Evolutionary conservation across 225 moss, liverwort and hornwort genomes (phyloP).

Genomic region (Marchantia paleacea): DNA sequence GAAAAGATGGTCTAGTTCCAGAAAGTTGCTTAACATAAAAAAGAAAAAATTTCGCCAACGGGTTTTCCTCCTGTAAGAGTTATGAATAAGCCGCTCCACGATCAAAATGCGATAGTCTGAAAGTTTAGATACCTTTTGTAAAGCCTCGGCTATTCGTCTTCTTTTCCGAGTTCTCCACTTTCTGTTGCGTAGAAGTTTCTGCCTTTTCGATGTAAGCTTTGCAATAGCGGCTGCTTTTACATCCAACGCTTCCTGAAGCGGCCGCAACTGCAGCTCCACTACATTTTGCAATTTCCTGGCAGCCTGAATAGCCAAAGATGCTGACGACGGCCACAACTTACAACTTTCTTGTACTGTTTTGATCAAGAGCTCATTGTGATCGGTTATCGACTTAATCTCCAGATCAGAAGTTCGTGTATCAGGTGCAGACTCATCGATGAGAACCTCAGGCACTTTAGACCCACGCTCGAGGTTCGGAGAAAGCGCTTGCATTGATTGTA

Average conservation of each 20-base stretch:
- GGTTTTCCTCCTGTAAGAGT: not conserved
- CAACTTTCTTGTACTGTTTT: conserved; percentile 28
- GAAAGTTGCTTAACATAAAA: too few species aligned
- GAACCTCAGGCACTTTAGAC: not conserved
- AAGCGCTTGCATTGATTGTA: conserved; percentile 14
- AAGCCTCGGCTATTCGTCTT: conserved; percentile 64
- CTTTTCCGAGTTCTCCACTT: conserved; percentile 84
- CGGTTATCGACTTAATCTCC: not conserved
- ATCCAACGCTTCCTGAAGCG: conserved; percentile 68
- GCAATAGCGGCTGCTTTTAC: conserved; percentile 54
- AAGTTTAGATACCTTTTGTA: conserved; percentile 48
- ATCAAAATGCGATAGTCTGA: not conserved
- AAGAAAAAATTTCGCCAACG: too few species aligned
- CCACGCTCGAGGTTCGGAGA: not conserved
- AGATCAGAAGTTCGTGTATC: not conserved
- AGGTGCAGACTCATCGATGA: conserved; percentile 12
- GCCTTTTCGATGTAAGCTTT: conserved; percentile 54
- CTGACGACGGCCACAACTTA: conserved; percentile 28
- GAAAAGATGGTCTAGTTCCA: too few species aligned
- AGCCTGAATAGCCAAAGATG: conserved; percentile 47
- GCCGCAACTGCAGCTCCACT: conserved; percentile 55
- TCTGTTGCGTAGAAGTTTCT: conserved; percentile 72
- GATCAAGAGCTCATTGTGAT: conserved; percentile 11
- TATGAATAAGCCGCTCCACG: not conserved
- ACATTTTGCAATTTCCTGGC: conserved; percentile 57